Evolutionary conservation across 2,329 filamentous ascomycete species (phyloP).

Genomic region (Orbilia ellipsospora): DNA sequence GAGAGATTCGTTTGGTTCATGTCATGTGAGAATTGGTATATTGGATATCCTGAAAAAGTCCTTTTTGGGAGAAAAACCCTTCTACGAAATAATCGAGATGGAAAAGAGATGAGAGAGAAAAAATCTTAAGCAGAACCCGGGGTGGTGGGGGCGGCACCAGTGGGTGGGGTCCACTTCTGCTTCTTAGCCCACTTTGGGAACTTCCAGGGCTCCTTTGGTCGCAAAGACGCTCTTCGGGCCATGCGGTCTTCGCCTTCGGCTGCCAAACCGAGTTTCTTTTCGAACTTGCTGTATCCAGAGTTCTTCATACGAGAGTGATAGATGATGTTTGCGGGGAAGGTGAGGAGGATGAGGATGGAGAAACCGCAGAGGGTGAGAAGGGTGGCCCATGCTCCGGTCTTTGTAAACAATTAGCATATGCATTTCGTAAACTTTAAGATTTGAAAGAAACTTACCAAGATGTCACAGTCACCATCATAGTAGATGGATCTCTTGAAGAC

Average conservation of each 20-base stretch:
- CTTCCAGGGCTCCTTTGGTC: constrained; percentile 45
- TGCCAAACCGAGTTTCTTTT: constrained; percentile 31
- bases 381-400: constrained; percentile 54
- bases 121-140: neutral
- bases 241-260: constrained; percentile 42
- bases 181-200: constrained; percentile 46
- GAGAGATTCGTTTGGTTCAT: neutral
- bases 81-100: neutral
- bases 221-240: constrained; percentile 16
- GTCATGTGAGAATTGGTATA: neutral
- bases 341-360: constrained; percentile 41
- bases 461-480: constrained; percentile 53
- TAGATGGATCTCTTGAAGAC: constrained; percentile 54
- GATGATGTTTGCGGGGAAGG: constrained; percentile 53
- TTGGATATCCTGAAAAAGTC: too few relatives aligned
- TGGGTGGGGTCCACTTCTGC: neutral
- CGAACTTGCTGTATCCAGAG: constrained; percentile 52
- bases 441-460: constrained; percentile 34
- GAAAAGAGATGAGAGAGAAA: neutral
- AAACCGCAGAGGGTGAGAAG: constrained; percentile 50
- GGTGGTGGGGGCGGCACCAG: neutral
- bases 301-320: constrained; percentile 54
- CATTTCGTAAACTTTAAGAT: neutral
- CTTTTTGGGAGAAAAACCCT: too few relatives aligned
- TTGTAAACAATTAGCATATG: neutral